Evolutionary conservation across 129 eudicot genomes (phyloP).

Genomic region (Tagetes erecta): DNA sequence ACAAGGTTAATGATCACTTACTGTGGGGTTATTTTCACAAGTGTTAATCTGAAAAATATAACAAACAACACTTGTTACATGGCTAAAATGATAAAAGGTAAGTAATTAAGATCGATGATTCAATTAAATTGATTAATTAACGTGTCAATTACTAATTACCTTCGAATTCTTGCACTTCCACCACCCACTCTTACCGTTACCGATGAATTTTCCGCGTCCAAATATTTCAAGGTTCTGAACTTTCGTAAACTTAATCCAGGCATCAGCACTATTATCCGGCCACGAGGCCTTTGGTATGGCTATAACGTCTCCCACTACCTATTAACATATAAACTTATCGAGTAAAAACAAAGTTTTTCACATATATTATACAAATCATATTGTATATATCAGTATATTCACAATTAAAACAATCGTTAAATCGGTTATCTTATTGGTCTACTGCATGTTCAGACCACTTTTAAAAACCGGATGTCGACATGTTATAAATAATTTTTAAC

Average conservation of each 20-base stretch:
- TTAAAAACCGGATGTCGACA: too few relatives aligned
- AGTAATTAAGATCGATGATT: background rate
- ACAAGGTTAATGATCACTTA: slow-evolving; percentile 2
- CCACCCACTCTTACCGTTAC: slow-evolving; percentile 34
- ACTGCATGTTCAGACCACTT: too few relatives aligned
- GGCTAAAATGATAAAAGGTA: background rate
- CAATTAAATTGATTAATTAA: background rate
- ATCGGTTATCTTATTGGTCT: too few relatives aligned
- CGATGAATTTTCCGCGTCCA: slow-evolving; percentile 35
- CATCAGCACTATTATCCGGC: background rate
- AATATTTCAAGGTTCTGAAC: slow-evolving; percentile 29
- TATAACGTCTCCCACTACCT: slow-evolving; percentile 36
- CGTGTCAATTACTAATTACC: background rate
- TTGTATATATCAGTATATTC: background rate
- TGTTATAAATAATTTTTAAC: too few relatives aligned
- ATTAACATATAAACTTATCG: background rate
- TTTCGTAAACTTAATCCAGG: slow-evolving; percentile 33
- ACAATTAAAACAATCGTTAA: too few relatives aligned
- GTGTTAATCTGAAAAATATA: background rate
- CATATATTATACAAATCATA: background rate
- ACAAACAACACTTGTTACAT: background rate
- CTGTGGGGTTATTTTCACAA: slow-evolving; percentile 24
- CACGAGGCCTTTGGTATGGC: slow-evolving; percentile 34
- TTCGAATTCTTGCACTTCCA: background rate
- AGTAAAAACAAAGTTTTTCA: too few relatives aligned